These are phyloP conservation scores for Metschnikowia reukaufii DNA, from an alignment of 805 yeast genomes.

Conservation along the genomic window DNA sequence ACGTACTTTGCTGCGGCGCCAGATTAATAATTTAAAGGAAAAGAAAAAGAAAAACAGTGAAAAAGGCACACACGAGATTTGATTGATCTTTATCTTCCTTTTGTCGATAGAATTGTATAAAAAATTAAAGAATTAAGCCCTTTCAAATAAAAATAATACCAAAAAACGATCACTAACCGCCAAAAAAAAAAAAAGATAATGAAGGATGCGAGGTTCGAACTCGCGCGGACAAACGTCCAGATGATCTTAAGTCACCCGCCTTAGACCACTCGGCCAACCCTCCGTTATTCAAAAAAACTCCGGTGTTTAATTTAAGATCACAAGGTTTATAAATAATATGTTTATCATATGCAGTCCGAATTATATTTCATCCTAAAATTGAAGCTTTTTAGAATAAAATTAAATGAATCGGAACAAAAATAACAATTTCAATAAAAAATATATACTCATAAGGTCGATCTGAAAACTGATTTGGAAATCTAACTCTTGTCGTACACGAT, in stretches of 20 bases:
- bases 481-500: slow-evolving; percentile 54
- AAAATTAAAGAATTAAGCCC: not conserved
- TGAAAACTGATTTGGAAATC: no score
- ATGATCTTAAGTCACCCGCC: slow-evolving; percentile 53
- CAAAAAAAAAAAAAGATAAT: slow-evolving; percentile 28
- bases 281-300: slow-evolving; percentile 22
- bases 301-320: no score
- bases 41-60: no score
- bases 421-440: no score
- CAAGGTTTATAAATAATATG: no score
- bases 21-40: no score
- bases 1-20: not conserved
- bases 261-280: slow-evolving; percentile 56
- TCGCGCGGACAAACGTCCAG: slow-evolving; percentile 52
- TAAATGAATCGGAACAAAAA: not conserved
- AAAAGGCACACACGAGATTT: no score
- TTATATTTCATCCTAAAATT: no score
- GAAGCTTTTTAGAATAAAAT: not conserved
- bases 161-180: not conserved
- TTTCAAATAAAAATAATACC: not conserved
- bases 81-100: no score
- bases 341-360: not conserved
- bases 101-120: no score
- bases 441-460: no score
- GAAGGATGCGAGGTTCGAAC: slow-evolving; percentile 56